A percentile compares a stretch with the other conserved stretches of the same genome.
Evolutionary conservation across 345 rosid species (phyloP).

Genomic region (Viola odorata): DNA sequence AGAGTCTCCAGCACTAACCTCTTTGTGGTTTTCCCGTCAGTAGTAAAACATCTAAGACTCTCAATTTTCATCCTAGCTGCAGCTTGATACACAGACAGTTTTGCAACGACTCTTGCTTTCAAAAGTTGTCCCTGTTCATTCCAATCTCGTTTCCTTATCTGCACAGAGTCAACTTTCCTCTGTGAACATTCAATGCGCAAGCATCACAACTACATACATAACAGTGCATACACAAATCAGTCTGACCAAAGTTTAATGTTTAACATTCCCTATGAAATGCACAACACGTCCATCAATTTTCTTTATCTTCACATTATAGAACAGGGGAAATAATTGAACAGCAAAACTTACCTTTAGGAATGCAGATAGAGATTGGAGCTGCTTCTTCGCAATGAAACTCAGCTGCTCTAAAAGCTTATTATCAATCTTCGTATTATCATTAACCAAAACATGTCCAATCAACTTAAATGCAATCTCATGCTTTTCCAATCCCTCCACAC

Average conservation of each 20-base stretch:
- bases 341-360: conserved; percentile 70
- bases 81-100: conserved; percentile 81
- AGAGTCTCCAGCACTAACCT: conserved; percentile 87
- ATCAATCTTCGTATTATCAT: conserved; percentile 58
- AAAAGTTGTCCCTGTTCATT: conserved; percentile 73
- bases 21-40: conserved; percentile 81
- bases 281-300: background rate
- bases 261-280: background rate
- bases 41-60: conserved; percentile 69
- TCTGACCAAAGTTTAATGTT: background rate
- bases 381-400: conserved; percentile 67
- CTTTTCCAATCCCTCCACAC: conserved; percentile 82
- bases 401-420: conserved; percentile 73
- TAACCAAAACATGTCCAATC: conserved; percentile 63
- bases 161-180: conserved; percentile 24
- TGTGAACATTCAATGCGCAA: conserved; percentile 1
- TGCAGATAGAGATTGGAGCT: conserved; percentile 81
- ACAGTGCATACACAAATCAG: background rate
- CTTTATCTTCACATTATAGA: background rate
- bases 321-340: background rate
- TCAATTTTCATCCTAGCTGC: conserved; percentile 69
- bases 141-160: conserved; percentile 97
- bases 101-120: conserved; percentile 76
- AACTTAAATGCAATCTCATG: conserved; percentile 82
- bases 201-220: background rate